Percentiles rank a stretch among this genome's conserved stretches.
Conservation (phyloP, 768 basidiomycete species). For the Dentipellis fragilis region DNA sequence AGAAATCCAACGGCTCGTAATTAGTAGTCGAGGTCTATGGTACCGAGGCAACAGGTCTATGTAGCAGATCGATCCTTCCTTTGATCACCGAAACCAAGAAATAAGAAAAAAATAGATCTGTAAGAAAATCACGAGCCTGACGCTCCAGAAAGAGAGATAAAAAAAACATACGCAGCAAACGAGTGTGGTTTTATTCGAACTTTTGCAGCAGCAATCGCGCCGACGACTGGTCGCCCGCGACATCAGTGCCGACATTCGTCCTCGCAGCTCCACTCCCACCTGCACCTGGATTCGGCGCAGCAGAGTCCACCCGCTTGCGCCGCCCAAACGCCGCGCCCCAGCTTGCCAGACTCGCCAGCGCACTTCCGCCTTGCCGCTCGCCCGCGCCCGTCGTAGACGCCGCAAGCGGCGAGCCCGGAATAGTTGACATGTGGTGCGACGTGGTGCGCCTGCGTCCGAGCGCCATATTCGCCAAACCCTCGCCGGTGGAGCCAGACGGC, state of each 20-base stretch:
- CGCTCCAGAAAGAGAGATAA: background rate
- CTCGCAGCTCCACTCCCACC: background rate
- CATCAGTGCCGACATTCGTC: background rate
- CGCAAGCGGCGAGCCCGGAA: conserved; percentile 18
- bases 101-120: no score
- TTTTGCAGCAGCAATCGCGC: background rate
- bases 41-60: no score
- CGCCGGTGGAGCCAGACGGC: conserved; percentile 50
- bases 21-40: no score
- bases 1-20: no score
- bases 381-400: conserved; percentile 16
- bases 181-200: background rate
- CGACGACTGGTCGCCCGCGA: conserved; percentile 25
- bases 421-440: conserved; percentile 34
- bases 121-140: no score
- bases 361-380: conserved; percentile 13
- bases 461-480: conserved; percentile 42
- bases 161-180: background rate
- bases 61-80: no score
- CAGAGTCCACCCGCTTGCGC: conserved; percentile 5
- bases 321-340: conserved; percentile 12
- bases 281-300: background rate
- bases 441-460: conserved; percentile 41
- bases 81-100: no score
- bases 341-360: conserved; percentile 22